phyloP scores from a whole-genome alignment of 805 yeast genomes.

The Barnettozyma pratensis region DNA sequence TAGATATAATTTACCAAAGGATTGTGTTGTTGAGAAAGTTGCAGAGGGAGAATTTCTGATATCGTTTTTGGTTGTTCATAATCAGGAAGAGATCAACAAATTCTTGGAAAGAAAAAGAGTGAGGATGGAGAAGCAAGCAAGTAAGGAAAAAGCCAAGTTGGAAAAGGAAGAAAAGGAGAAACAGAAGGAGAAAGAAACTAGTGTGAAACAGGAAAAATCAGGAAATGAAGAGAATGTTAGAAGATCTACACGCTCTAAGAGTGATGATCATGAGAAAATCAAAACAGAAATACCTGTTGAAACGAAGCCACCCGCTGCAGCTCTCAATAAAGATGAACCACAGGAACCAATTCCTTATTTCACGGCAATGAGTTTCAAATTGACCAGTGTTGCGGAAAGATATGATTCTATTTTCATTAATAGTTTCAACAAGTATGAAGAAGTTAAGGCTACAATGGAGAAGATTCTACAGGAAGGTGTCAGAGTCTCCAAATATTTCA shows the following conservation, averaged over 20 bases:
- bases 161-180: slow-evolving; percentile 13
- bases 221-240: slow-evolving; percentile 34
- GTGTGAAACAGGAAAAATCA: slow-evolving; percentile 22
- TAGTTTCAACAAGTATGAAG: slow-evolving; percentile 53
- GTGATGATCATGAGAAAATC: not conserved
- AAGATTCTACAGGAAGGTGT: slow-evolving; percentile 53
- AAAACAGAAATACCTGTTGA: not conserved
- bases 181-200: slow-evolving; percentile 6
- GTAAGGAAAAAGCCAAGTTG: slow-evolving; percentile 24
- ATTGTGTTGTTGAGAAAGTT: slow-evolving; percentile 63
- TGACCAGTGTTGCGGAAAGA: slow-evolving; percentile 61
- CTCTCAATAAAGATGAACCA: slow-evolving; percentile 7
- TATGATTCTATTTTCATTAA: slow-evolving; percentile 60
- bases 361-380: slow-evolving; percentile 61
- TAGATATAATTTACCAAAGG: slow-evolving; percentile 70
- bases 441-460: slow-evolving; percentile 59
- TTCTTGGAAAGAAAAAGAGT: slow-evolving; percentile 16
- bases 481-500: slow-evolving; percentile 52
- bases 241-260: slow-evolving; percentile 4
- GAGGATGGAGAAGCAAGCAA: slow-evolving; percentile 22
- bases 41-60: slow-evolving; percentile 31
- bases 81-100: slow-evolving; percentile 22
- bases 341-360: slow-evolving; percentile 35
- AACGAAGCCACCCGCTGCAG: not conserved
- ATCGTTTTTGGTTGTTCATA: slow-evolving; percentile 32